phyloP scores from a whole-genome alignment of 805 yeast genomes.

The Torulaspora indica region DNA sequence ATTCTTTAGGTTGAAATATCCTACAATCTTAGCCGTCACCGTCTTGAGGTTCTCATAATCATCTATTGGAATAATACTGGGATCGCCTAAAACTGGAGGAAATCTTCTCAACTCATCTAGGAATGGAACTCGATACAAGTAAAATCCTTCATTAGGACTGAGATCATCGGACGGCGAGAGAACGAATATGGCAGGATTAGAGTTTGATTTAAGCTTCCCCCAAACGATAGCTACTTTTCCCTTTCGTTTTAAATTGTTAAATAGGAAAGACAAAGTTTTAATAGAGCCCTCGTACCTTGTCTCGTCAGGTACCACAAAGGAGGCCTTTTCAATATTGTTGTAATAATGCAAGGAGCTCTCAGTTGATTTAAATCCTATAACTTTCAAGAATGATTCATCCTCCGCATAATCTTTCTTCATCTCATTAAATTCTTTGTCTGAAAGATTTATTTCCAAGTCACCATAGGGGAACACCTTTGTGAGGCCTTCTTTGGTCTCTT shows the following conservation, averaged over 20 bases:
- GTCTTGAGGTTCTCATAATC: conserved; percentile 25
- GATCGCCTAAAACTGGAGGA: conserved; percentile 41
- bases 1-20: conserved; percentile 41
- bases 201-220: conserved; percentile 54
- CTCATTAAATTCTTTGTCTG: conserved; percentile 37
- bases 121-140: conserved; percentile 64
- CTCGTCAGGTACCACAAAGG: conserved; percentile 65
- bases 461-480: conserved; percentile 45
- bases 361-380: conserved; percentile 61
- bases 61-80: conserved; percentile 11
- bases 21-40: conserved; percentile 32
- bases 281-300: conserved; percentile 57
- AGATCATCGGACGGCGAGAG: conserved; percentile 48
- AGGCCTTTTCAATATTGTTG: conserved; percentile 50
- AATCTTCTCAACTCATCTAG: conserved; percentile 66
- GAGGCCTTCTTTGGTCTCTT: conserved; percentile 38
- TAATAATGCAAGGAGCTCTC: conserved; percentile 43
- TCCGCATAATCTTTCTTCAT: conserved; percentile 35
- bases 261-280: conserved; percentile 62
- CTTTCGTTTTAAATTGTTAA: conserved; percentile 50
- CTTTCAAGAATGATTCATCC: conserved; percentile 48
- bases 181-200: conserved; percentile 55
- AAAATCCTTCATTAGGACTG: conserved; percentile 59
- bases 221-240: conserved; percentile 63
- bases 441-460: conserved; percentile 40